Evolutionary conservation across 2,329 filamentous ascomycete genomes (phyloP).

Genomic region (Arachnomyces sp.): DNA sequence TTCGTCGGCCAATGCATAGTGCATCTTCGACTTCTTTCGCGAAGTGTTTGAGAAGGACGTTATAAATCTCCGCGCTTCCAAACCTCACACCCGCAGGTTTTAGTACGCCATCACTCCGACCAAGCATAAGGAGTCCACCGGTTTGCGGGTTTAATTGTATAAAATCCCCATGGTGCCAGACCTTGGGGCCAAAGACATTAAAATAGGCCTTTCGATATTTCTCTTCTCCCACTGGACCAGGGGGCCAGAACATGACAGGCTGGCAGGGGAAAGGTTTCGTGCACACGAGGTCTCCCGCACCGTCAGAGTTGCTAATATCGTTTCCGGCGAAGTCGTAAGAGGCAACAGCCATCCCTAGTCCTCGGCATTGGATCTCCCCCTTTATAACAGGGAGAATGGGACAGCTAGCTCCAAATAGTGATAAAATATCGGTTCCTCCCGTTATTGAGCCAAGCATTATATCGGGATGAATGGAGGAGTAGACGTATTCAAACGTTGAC

Average conservation of each 20-base stretch:
- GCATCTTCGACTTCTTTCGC: slow-evolving; percentile 70
- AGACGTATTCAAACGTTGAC: slow-evolving; percentile 86
- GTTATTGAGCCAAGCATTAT: slow-evolving; percentile 90
- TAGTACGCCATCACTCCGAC: slow-evolving; percentile 82
- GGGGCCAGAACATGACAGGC: slow-evolving; percentile 74
- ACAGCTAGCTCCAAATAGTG: slow-evolving; percentile 80
- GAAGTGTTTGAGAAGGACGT: slow-evolving; percentile 80
- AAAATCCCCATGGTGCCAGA: slow-evolving; percentile 95
- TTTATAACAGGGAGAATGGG: slow-evolving; percentile 62
- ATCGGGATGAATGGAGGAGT: slow-evolving; percentile 67
- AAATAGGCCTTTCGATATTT: slow-evolving; percentile 85
- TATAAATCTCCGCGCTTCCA: slow-evolving; percentile 92
- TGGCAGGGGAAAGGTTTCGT: slow-evolving; percentile 80
- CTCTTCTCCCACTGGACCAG: slow-evolving; percentile 56
- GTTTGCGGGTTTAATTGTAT: slow-evolving; percentile 62
- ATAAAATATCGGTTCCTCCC: slow-evolving; percentile 93
- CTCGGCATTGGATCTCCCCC: slow-evolving; percentile 70
- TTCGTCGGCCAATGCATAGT: slow-evolving; percentile 72
- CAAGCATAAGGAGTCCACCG: slow-evolving; percentile 80
- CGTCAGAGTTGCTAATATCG: slow-evolving; percentile 52
- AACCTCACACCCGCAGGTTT: slow-evolving; percentile 90
- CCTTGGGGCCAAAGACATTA: slow-evolving; percentile 59
- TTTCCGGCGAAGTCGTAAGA: slow-evolving; percentile 49
- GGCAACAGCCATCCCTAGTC: slow-evolving; percentile 68
- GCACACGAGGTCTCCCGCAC: slow-evolving; percentile 83